Evolutionary conservation across 2,329 filamentous ascomycete species (phyloP).

Genomic region (Hypoxylon sp.): DNA sequence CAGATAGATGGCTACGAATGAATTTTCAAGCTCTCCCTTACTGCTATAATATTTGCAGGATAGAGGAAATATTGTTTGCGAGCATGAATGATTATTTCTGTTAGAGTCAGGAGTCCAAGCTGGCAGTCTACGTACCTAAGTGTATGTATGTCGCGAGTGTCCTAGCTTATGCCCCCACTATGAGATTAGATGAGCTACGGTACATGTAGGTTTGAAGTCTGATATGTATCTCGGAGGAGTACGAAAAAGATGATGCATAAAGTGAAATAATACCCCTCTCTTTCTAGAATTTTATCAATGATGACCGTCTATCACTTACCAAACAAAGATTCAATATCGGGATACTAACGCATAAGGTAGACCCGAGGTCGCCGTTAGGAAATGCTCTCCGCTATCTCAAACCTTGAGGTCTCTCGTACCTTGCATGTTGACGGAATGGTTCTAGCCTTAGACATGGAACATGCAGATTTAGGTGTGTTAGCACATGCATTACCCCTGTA

Average conservation of each 20-base stretch:
- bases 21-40: constrained; percentile 10
- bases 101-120: constrained; percentile 7
- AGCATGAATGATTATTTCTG: constrained; percentile 11
- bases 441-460: constrained; percentile 29
- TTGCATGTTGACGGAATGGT: constrained; percentile 38
- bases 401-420: constrained; percentile 32
- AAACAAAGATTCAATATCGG: constrained; percentile 7
- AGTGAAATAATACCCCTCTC: background rate
- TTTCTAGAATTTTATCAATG: background rate
- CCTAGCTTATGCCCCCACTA: constrained; percentile 10
- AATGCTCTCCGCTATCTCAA: constrained; percentile 16
- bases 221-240: background rate
- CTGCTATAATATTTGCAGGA: constrained; percentile 3
- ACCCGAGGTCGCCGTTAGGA: constrained; percentile 8
- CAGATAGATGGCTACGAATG: background rate
- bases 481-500: constrained; percentile 40
- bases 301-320: background rate
- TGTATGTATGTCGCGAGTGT: background rate
- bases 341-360: constrained; percentile 3
- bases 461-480: constrained; percentile 37
- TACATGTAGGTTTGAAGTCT: background rate
- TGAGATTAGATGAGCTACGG: constrained; percentile 8
- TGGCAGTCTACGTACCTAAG: background rate
- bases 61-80: constrained; percentile 10
- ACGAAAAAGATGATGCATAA: background rate